Percentiles rank a stretch among this genome's conserved stretches.
phyloP scores from a whole-genome alignment of 495 filamentous ascomycete genomes.

The Copromyces sp. region DNA sequence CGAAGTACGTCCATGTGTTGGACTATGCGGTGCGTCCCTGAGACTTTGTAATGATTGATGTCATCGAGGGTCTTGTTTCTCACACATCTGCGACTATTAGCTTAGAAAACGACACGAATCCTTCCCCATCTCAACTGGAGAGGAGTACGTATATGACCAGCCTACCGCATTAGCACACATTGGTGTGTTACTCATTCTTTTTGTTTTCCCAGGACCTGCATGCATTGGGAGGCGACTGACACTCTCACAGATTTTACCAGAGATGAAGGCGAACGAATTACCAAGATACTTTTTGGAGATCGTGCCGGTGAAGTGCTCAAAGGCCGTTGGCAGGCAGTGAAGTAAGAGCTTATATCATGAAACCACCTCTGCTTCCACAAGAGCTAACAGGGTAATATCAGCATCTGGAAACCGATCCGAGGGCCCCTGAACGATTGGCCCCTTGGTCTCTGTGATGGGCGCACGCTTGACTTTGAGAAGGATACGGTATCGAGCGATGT shows the following conservation, averaged over 20 bases:
- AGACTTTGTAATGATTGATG: not conserved
- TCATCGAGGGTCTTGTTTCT: not conserved
- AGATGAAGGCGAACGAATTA: not conserved
- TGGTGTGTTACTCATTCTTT: not conserved
- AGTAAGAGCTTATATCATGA: not conserved
- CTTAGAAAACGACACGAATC: not conserved
- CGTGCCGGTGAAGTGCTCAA: not conserved
- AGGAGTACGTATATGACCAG: not conserved
- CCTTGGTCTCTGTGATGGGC: not conserved
- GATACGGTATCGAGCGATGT: not conserved
- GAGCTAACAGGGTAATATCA: not conserved
- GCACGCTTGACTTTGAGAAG: not conserved
- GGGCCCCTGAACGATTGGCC: not conserved
- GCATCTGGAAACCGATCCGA: not conserved
- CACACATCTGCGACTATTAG: not conserved
- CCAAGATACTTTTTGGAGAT: not conserved
- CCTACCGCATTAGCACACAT: not conserved
- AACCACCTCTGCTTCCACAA: not conserved
- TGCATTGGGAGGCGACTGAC: not conserved
- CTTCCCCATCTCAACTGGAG: not conserved
- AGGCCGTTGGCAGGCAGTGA: not conserved
- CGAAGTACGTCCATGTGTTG: not conserved
- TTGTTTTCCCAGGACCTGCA: not conserved
- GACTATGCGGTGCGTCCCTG: not conserved
- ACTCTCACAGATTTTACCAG: not conserved